A percentile compares a stretch with the other conserved stretches of the same genome.
Conservation (phyloP, 345 rosid genomes). For the Boechera retrofracta region DNA sequence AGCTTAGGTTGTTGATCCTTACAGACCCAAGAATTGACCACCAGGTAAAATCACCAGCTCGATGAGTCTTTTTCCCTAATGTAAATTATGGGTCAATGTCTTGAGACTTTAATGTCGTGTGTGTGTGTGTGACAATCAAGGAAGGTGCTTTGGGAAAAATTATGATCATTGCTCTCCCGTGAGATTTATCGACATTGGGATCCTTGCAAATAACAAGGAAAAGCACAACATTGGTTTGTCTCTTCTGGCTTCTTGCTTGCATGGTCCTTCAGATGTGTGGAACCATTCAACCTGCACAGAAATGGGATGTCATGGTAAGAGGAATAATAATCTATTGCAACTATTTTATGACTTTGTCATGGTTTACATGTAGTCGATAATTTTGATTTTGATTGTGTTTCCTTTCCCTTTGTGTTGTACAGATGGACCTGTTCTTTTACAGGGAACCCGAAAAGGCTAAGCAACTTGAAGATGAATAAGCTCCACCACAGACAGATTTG, state of each 20-base stretch:
- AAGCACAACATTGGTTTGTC: slow-evolving; percentile 81
- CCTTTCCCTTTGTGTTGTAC: not conserved
- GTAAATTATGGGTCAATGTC: no score
- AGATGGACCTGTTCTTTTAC: slow-evolving; percentile 71
- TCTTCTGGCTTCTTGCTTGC: slow-evolving; percentile 82
- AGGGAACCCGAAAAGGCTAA: slow-evolving; percentile 71
- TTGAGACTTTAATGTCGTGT: not conserved
- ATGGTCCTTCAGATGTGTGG: slow-evolving; percentile 95
- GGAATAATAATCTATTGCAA: not conserved
- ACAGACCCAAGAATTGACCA: slow-evolving; percentile 88
- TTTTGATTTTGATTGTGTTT: not conserved
- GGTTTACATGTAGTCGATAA: not conserved
- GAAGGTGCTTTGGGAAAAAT: slow-evolving; percentile 89
- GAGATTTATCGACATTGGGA: slow-evolving; percentile 77
- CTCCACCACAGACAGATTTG: slow-evolving; percentile 24
- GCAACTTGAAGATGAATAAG: slow-evolving; percentile 58
- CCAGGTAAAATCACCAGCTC: slow-evolving; percentile 52
- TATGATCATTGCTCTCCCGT: slow-evolving; percentile 82
- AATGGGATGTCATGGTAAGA: slow-evolving; percentile 76
- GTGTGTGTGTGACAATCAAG: slow-evolving; percentile 61
- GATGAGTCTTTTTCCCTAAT: not conserved
- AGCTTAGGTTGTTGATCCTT: slow-evolving; percentile 79
- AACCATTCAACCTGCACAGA: slow-evolving; percentile 63
- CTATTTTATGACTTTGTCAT: not conserved
- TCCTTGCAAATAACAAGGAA: slow-evolving; percentile 86